Percentiles rank a stretch among this genome's conserved stretches.
Conservation (phyloP, 176 grass and related monocot species). For the Musa beccarii region DNA sequence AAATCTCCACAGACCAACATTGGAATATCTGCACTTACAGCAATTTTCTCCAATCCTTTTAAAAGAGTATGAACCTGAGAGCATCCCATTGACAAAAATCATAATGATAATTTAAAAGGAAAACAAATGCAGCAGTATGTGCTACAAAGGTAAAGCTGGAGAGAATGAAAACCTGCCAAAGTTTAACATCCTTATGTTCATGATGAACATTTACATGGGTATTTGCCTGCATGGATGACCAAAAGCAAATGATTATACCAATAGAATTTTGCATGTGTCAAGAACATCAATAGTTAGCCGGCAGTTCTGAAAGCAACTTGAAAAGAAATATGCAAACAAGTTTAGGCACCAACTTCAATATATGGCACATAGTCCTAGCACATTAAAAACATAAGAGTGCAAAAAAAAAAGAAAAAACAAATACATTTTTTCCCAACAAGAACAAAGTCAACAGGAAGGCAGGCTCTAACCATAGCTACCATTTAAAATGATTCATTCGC, state of each 20-base stretch:
- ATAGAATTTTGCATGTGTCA: slow-evolving; percentile 1
- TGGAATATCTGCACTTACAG: slow-evolving; percentile 97
- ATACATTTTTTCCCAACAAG: not conserved
- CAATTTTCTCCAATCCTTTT: slow-evolving; percentile 99
- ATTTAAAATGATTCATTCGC: not conserved
- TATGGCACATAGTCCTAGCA: not conserved
- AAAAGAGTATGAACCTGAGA: slow-evolving; percentile 96
- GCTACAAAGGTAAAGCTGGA: slow-evolving; percentile 4
- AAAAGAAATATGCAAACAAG: not conserved
- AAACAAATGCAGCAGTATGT: slow-evolving; percentile 4
- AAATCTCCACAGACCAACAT: slow-evolving; percentile 99
- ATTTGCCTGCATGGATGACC: slow-evolving; percentile 68
- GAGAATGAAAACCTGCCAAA: slow-evolving; percentile 75
- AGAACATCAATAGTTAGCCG: not conserved
- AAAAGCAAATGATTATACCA: slow-evolving; percentile 6
- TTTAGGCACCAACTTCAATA: not conserved
- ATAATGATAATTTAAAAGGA: slow-evolving; percentile 7
- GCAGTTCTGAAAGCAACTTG: too few species aligned
- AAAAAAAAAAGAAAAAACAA: not conserved
- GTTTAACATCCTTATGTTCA: slow-evolving; percentile 95
- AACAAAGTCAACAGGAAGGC: not conserved
- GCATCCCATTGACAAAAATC: slow-evolving; percentile 7
- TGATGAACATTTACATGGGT: slow-evolving; percentile 97
- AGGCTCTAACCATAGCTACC: not conserved
- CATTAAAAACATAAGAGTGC: not conserved